Base-by-base conservation (phyloP, 106 monocot species). In the Vanilla planifolia region DNA sequence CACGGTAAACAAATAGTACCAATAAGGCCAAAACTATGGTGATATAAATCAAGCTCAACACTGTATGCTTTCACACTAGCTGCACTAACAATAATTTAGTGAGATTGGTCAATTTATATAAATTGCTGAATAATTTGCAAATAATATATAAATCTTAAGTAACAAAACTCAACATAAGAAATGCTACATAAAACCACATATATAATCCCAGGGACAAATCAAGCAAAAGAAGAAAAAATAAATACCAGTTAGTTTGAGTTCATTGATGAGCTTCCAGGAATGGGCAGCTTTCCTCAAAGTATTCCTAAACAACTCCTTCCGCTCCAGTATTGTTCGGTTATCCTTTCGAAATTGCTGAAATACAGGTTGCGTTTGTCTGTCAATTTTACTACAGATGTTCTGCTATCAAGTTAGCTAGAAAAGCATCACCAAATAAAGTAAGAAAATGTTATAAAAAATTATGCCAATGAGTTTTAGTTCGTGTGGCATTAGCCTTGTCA, bases 341-440 rank as follows among this genome's bases (percentile, higher is more conserved):
- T 92, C 98, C 75, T 99, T 92, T 5, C 77, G 65, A 48, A 99
- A 99, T 40, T 73, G 85, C 98, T 99, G 61, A 39, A n/a, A n/a
- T n/a, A 51, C 2, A n/a, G n/a, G n/a, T n/a, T n/a, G n/a, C n/a
- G n/a, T n/a, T n/a, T n/a, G n/a, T n/a, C n/a, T n/a, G n/a, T n/a
- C n/a, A n/a, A n/a, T n/a, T n/a, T n/a, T n/a, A n/a, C n/a, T n/a
- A n/a, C n/a, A n/a, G n/a, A n/a, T n/a, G n/a, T n/a, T n/a, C n/a
- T n/a, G n/a, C n/a, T n/a, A n/a, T n/a, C n/a, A n/a, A n/a, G n/a
- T n/a, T n/a, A n/a, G n/a, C n/a, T n/a, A n/a, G n/a, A n/a, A n/a
- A n/a, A n/a, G n/a, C n/a, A n/a, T n/a, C n/a, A n/a, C n/a, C n/a
- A n/a, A n/a, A n/a, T n/a, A n/a, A n/a, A n/a, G n/a, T n/a, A n/a